These are phyloP conservation scores for Tetrahymena borealis DNA, from an alignment of 73 alveolate species.

Conservation along the genomic window DNA sequence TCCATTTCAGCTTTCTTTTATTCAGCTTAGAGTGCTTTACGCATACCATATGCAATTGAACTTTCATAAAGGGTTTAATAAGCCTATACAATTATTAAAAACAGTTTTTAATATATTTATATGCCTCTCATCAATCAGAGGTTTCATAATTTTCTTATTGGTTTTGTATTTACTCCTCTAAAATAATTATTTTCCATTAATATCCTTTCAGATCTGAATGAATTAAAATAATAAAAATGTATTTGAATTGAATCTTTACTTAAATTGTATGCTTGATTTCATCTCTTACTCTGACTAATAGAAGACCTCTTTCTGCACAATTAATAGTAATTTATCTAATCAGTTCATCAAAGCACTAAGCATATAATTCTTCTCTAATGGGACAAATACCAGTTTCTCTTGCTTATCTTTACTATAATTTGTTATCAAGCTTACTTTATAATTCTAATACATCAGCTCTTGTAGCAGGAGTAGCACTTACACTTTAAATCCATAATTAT, in stretches of 20 bases:
- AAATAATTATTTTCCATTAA: too few species aligned
- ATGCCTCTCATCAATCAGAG: too few species aligned
- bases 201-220: too few species aligned
- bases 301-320: conserved; percentile 98
- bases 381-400: conserved; percentile 99
- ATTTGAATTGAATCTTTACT: too few species aligned
- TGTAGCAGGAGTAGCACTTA: conserved; percentile 39
- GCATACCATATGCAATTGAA: conserved; percentile 44
- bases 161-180: too few species aligned
- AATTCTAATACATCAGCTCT: conserved; percentile 93
- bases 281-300: conserved; percentile 94
- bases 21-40: conserved; percentile 41
- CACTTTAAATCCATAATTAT: conserved; percentile 41
- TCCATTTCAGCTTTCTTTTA: conserved; percentile 32
- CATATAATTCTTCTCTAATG: conserved; percentile 96
- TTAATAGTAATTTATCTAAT: conserved; percentile 90
- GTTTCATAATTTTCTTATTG: too few species aligned
- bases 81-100: conserved; percentile 2
- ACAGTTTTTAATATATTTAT: background rate
- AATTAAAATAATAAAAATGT: too few species aligned
- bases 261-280: conserved; percentile 63
- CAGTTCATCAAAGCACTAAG: conserved; percentile 99
- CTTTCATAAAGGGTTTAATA: conserved; percentile 42
- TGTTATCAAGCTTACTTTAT: conserved; percentile 93
- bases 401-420: conserved; percentile 95